Conservation (phyloP, 176 grass and related monocot genomes). For the Eleusine indica region DNA sequence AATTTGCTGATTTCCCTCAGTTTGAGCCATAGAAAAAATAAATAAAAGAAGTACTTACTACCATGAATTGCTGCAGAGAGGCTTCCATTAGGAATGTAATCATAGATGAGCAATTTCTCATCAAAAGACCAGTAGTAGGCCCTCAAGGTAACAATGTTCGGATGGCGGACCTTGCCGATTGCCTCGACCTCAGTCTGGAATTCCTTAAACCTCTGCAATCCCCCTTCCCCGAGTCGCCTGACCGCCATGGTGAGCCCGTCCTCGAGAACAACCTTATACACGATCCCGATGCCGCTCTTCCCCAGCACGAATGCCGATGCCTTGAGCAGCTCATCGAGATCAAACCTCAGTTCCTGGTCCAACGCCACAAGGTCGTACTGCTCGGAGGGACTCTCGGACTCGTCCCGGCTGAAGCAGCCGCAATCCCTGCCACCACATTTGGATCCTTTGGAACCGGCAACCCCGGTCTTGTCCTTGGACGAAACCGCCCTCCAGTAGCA, state of each 20-base stretch:
- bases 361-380: slow-evolving; percentile 64
- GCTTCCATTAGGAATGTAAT: slow-evolving; percentile 90
- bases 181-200: slow-evolving; percentile 91
- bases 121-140: slow-evolving; percentile 98
- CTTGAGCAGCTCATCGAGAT: slow-evolving; percentile 83
- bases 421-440: slow-evolving; percentile 54
- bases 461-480: slow-evolving; percentile 26
- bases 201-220: slow-evolving; percentile 87
- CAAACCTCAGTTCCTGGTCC: slow-evolving; percentile 67
- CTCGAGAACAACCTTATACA: slow-evolving; percentile 90
- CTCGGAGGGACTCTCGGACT: slow-evolving; percentile 52
- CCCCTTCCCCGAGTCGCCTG: slow-evolving; percentile 82
- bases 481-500: slow-evolving; percentile 65
- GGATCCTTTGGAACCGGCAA: slow-evolving; percentile 30
- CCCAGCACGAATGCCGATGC: slow-evolving; percentile 87
- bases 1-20: not conserved
- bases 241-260: slow-evolving; percentile 67
- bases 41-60: slow-evolving; percentile 20
- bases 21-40: not conserved
- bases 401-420: slow-evolving; percentile 69
- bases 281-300: slow-evolving; percentile 87
- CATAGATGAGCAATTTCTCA: slow-evolving; percentile 94
- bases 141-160: slow-evolving; percentile 85
- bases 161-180: slow-evolving; percentile 85
- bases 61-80: slow-evolving; percentile 89